Base-by-base conservation (phyloP, 306 rosid genomes). In the Fragaria nilgerrensis region DNA sequence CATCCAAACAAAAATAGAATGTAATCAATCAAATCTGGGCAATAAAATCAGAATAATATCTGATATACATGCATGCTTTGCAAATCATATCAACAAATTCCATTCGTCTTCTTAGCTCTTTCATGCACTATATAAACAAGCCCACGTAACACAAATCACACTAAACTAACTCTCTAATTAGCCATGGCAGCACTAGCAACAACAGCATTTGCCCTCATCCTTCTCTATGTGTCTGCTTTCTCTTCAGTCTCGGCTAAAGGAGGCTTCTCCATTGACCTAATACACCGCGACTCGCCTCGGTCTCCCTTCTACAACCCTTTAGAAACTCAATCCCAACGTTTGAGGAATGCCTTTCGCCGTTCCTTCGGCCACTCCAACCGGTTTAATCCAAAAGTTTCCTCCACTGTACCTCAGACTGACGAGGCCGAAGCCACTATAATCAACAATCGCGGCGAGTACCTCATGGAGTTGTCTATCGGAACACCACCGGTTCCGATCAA, bases 231-330 rank as follows among this genome's bases (percentile, higher is more conserved):
- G 41, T 34, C 55, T 9, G 25, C 3, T 27, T 55, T 71, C 34
- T 45, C 73, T 20, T 50, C 58, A 0, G 27, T 15, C 47, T 16
- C 36, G 2, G 48, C 47, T 5, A 63, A 50, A 4, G 69, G 79
- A 0, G 86, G 86, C 20, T 84, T 87, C 73, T 70, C 53, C n/a
- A 75, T 90, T 0, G 87, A 90, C 5, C 80, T 88, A 2, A 78
- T 90, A 50, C 91, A 84, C 77, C 88, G 85, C 0, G 91, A 90
- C 58, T 90, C 91, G 7, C 70, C 84, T 13, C 79, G 25, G 25
- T 90, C 91, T 3, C 91, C 93, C 1, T 72, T 86, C 68, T 83
- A 70, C 75, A 5, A 59, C 45, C 64, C 87, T 9, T 36, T 59
- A 2, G 76, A 85, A 55, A 78, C 84, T 19, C 83, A 36, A 7